Evolutionary conservation across 23 red algal species (phyloP).

Genomic region (Cyanidiococcus yangmingshanensis): DNA sequence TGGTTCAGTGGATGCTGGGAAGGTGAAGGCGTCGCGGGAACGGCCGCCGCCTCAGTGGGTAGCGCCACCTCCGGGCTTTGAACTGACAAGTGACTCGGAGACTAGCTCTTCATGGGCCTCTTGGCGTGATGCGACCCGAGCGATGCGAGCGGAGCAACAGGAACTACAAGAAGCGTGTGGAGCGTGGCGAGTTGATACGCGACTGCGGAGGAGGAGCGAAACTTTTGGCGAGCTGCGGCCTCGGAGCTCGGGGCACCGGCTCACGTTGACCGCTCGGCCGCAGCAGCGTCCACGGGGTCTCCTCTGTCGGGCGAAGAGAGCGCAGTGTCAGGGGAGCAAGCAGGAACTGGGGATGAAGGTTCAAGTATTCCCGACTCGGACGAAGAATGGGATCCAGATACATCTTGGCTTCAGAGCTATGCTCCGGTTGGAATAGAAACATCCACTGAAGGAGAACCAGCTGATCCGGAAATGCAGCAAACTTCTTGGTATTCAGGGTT

Average conservation of each 20-base stretch:
- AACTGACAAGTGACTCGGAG: background rate
- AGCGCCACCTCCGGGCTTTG: slow-evolving; percentile 6
- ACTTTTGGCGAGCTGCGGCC: slow-evolving; percentile 1
- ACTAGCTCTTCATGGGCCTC: background rate
- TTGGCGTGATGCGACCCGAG: background rate
- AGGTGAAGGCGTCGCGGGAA: background rate
- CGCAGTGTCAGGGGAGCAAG: background rate
- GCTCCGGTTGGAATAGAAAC: background rate
- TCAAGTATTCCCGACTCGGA: background rate
- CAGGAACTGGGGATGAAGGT: background rate
- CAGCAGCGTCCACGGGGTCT: background rate
- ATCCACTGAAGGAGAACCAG: background rate
- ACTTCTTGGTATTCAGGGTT: background rate
- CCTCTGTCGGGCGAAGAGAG: background rate
- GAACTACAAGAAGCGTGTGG: background rate
- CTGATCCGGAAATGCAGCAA: background rate
- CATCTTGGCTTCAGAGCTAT: background rate
- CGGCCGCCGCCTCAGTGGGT: slow-evolving; percentile 5
- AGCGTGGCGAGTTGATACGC: background rate
- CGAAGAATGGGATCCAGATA: slow-evolving; percentile 5
- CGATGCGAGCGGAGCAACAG: background rate
- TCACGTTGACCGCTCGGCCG: background rate
- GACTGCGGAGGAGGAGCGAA: background rate
- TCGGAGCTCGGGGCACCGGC: background rate
- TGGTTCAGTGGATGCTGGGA: background rate